phyloP scores from a whole-genome alignment of 495 filamentous ascomycete genomes.

The Aspergillus campestris region DNA sequence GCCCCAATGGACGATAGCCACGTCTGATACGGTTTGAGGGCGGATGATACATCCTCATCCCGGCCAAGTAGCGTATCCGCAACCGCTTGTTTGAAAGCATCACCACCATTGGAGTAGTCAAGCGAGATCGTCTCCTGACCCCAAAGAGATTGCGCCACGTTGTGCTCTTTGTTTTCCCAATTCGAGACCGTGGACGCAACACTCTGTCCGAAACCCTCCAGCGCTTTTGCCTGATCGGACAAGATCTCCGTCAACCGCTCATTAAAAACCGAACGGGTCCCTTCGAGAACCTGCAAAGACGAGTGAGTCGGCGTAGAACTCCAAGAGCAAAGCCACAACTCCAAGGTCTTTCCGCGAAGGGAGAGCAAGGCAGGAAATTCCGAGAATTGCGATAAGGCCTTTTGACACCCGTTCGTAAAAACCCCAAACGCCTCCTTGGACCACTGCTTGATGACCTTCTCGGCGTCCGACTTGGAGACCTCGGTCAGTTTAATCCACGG shows the following conservation, averaged over 20 bases:
- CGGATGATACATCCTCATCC: conserved; percentile 52
- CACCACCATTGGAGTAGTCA: conserved; percentile 47
- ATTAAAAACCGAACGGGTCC: conserved; percentile 62
- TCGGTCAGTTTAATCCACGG: conserved; percentile 87
- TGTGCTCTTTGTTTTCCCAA: conserved; percentile 46
- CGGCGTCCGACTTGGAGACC: conserved; percentile 53
- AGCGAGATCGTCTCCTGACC: conserved; percentile 43
- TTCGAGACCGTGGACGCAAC: conserved; percentile 35
- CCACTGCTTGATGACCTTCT: conserved; percentile 63
- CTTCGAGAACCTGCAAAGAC: conserved; percentile 54
- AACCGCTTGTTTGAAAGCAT: conserved; percentile 45
- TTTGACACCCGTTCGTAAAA: conserved; percentile 51
- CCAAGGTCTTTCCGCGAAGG: conserved; percentile 59
- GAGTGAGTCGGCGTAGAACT: conserved; percentile 32
- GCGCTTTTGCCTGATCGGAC: conserved; percentile 45
- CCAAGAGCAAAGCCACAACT: conserved; percentile 59
- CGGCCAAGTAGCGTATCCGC: conserved; percentile 52
- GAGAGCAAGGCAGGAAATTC: conserved; percentile 61
- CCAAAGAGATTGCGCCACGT: conserved; percentile 49
- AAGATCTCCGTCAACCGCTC: conserved; percentile 51
- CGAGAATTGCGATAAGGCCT: conserved; percentile 42
- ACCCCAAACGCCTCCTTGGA: conserved; percentile 58
- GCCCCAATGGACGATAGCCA: conserved; percentile 61
- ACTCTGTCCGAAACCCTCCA: conserved; percentile 51
- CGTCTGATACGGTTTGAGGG: conserved; percentile 50